Evolutionary conservation across 108 stramenopile genomes (phyloP).

Genomic region (Discostella pseudostelligera): DNA sequence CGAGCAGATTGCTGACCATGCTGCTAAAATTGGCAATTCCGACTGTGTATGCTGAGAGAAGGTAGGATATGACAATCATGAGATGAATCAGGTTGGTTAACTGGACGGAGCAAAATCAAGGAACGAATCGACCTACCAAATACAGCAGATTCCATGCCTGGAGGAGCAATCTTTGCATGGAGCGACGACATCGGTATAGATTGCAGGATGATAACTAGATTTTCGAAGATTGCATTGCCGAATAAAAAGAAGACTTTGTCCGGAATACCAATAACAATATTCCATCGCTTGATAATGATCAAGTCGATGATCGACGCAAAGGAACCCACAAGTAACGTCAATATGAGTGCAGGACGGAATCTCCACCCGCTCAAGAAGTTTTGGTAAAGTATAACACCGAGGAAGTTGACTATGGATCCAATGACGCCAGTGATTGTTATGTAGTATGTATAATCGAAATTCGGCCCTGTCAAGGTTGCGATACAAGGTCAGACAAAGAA

Average conservation of each 20-base stretch:
- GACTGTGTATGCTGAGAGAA: conserved; percentile 30
- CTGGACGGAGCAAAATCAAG: not conserved
- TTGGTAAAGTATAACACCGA: conserved; percentile 43
- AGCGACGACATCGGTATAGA: conserved; percentile 31
- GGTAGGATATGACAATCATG: not conserved
- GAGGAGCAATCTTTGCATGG: conserved; percentile 40
- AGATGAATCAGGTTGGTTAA: not conserved
- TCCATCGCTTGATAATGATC: conserved; percentile 47
- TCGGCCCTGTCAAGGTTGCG: conserved; percentile 16
- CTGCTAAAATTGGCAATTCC: conserved; percentile 43
- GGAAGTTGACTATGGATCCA: conserved; percentile 38
- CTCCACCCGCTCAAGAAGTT: conserved; percentile 34
- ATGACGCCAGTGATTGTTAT: conserved; percentile 47
- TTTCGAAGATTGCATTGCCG: conserved; percentile 46
- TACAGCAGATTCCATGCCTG: conserved; percentile 49
- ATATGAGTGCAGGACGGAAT: conserved; percentile 40
- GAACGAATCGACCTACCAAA: conserved; percentile 15
- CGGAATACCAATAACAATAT: conserved; percentile 39
- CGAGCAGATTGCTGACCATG: conserved; percentile 42
- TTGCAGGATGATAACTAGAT: conserved; percentile 26
- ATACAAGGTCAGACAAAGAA: not conserved
- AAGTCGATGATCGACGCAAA: conserved; percentile 43
- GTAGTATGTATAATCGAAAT: conserved; percentile 49
- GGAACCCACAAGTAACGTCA: conserved; percentile 44
- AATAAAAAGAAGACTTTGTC: conserved; percentile 46